Conservation (phyloP, 495 filamentous ascomycete genomes). For the Acidiella bohemica region DNA sequence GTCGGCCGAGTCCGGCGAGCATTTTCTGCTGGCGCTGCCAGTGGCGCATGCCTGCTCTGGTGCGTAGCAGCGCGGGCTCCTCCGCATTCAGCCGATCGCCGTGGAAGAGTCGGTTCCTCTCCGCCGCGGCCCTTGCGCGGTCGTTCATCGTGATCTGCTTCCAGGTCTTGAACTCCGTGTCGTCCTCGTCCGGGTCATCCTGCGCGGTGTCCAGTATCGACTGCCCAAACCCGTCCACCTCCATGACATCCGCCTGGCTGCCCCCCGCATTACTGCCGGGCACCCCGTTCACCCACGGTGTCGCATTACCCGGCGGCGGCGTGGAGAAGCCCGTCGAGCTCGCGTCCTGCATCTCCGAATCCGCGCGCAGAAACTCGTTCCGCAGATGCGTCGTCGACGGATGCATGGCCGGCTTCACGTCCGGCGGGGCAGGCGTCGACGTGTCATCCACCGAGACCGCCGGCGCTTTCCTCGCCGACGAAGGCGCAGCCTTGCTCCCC, state of each 20-base stretch:
- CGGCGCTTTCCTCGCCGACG: slow-evolving; percentile 43
- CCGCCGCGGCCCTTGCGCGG: slow-evolving; percentile 69
- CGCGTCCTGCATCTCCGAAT: slow-evolving; percentile 53
- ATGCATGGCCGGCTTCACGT: slow-evolving; percentile 44
- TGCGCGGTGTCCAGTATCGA: slow-evolving; percentile 24
- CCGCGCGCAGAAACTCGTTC: slow-evolving; percentile 40
- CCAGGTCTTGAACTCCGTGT: slow-evolving; percentile 92
- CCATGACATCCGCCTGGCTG: slow-evolving; percentile 68
- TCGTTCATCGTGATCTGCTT: slow-evolving; percentile 98
- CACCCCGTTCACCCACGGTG: slow-evolving; percentile 59
- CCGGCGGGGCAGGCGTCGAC: slow-evolving; percentile 47
- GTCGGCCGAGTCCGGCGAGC: no score
- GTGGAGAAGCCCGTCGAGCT: slow-evolving; percentile 76
- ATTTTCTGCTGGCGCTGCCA: slow-evolving; percentile 64
- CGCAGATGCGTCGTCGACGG: slow-evolving; percentile 35
- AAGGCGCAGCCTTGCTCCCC: slow-evolving; percentile 39
- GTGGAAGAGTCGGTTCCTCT: slow-evolving; percentile 70
- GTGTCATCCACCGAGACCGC: slow-evolving; percentile 46
- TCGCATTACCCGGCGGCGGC: slow-evolving; percentile 62
- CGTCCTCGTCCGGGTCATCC: slow-evolving; percentile 52
- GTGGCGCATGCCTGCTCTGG: slow-evolving; percentile 61
- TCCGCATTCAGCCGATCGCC: slow-evolving; percentile 74
- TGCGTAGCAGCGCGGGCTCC: slow-evolving; percentile 73
- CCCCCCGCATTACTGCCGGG: slow-evolving; percentile 39
- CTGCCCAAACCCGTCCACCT: slow-evolving; percentile 51